Evolutionary conservation across 2,329 filamentous ascomycete genomes (phyloP).

Genomic region (Epichloe glyceriae): DNA sequence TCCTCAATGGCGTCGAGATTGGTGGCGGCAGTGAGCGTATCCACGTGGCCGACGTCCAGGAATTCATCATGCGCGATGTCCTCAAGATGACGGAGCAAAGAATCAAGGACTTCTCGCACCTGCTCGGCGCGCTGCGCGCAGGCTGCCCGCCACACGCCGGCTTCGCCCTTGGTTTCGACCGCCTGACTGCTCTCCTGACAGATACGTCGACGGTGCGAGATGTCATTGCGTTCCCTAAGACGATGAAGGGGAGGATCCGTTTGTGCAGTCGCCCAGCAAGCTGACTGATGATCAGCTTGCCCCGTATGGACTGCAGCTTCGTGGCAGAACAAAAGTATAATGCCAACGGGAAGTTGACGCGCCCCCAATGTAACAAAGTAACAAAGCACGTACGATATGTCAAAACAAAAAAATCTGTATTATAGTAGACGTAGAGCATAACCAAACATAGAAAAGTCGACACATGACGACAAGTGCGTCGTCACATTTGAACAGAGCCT

Average conservation of each 20-base stretch:
- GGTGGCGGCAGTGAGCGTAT: conserved; percentile 90
- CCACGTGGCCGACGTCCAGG: conserved; percentile 70
- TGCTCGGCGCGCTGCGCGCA: conserved; percentile 67
- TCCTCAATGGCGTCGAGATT: conserved; percentile 88
- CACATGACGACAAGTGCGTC: no score
- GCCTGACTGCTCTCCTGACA: conserved; percentile 68
- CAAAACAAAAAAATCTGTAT: no score
- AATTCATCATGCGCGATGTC: conserved; percentile 72
- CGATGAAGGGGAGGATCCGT: conserved; percentile 70
- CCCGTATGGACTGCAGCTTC: conserved; percentile 32
- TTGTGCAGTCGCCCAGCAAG: conserved; percentile 64
- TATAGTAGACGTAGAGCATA: no score
- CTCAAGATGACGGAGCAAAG: conserved; percentile 62
- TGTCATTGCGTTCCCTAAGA: conserved; percentile 96
- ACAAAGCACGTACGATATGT: conserved; percentile 33
- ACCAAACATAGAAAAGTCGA: no score
- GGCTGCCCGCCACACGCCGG: conserved; percentile 94
- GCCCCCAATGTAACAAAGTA: not conserved
- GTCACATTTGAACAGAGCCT: no score
- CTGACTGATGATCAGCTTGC: conserved; percentile 45
- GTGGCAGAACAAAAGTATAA: not conserved
- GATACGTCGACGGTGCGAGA: conserved; percentile 69
- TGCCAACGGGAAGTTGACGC: not conserved
- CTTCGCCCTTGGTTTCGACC: conserved; percentile 84
- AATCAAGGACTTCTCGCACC: conserved; percentile 70